Evolutionary conservation across 2,329 filamentous ascomycete genomes (phyloP).

Genomic region (Xylaria sp.): DNA sequence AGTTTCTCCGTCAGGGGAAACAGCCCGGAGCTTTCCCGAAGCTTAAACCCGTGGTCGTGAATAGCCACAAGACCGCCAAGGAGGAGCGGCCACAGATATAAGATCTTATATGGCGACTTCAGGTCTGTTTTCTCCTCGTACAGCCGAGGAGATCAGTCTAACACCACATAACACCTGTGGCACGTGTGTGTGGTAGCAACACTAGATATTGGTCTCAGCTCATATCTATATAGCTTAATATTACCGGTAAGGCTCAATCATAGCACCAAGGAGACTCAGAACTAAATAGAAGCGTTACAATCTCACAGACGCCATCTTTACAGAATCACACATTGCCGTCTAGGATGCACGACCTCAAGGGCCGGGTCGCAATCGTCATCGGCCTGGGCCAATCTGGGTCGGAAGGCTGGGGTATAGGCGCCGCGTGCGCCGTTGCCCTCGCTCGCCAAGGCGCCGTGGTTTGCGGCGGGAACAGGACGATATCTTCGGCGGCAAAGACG

Average conservation of each 20-base stretch:
- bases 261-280: no score
- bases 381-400: conserved; percentile 26
- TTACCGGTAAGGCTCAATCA: no score
- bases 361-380: conserved; percentile 28
- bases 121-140: not conserved
- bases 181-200: not conserved
- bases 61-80: not conserved
- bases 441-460: conserved; percentile 30
- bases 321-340: not conserved
- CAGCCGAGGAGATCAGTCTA: not conserved
- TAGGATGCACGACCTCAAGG: conserved; percentile 26
- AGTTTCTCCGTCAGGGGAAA: conserved; percentile 9
- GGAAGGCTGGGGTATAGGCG: conserved; percentile 32
- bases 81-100: not conserved
- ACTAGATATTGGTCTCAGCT: not conserved
- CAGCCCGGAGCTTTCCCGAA: conserved; percentile 18
- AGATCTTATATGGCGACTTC: not conserved
- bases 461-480: conserved; percentile 32
- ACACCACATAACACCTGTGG: not conserved
- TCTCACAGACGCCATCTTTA: not conserved
- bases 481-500: conserved; percentile 14
- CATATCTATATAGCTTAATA: no score
- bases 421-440: conserved; percentile 27
- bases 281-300: not conserved
- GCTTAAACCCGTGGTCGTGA: not conserved